Percentiles rank a stretch among this genome's conserved stretches.
Conservation (phyloP, 306 rosid species). For the Gleditsia sinensis region DNA sequence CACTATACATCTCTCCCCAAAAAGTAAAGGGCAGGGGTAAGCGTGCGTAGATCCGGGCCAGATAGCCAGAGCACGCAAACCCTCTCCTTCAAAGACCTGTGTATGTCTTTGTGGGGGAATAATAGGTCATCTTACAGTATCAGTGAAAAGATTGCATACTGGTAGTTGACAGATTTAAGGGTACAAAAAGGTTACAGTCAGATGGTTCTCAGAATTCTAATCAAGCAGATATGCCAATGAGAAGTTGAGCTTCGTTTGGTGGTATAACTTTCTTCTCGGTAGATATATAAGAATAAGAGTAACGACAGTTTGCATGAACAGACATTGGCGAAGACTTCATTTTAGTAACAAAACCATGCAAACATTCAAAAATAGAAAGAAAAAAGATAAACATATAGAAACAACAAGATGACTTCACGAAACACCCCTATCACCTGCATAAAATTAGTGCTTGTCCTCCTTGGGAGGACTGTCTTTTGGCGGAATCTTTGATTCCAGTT, state of each 20-base stretch:
- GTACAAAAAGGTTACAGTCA: neutral
- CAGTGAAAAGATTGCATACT: neutral
- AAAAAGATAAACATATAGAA: slow-evolving; percentile 10
- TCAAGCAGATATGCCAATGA: neutral
- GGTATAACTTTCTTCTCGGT: slow-evolving; percentile 28
- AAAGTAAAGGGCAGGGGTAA: neutral
- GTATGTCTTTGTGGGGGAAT: neutral
- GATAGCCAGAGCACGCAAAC: neutral
- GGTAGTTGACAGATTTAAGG: neutral
- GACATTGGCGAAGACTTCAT: neutral
- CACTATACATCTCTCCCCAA: neutral
- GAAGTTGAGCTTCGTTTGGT: slow-evolving; percentile 6
- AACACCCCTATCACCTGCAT: slow-evolving; percentile 19
- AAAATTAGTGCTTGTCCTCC: slow-evolving; percentile 49
- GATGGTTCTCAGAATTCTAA: neutral
- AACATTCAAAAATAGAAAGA: neutral
- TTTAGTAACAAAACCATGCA: neutral
- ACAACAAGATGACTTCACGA: slow-evolving; percentile 16
- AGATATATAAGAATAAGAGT: neutral
- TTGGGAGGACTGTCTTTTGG: slow-evolving; percentile 46
- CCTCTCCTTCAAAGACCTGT: neutral
- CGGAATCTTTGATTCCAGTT: slow-evolving; percentile 48
- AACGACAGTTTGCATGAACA: slow-evolving; percentile 15
- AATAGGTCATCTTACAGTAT: neutral
- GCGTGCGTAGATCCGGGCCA: neutral